These are phyloP conservation scores for Rhodotorula sp. DNA, from an alignment of 1,284 basidiomycete species.

Conservation along the genomic window DNA sequence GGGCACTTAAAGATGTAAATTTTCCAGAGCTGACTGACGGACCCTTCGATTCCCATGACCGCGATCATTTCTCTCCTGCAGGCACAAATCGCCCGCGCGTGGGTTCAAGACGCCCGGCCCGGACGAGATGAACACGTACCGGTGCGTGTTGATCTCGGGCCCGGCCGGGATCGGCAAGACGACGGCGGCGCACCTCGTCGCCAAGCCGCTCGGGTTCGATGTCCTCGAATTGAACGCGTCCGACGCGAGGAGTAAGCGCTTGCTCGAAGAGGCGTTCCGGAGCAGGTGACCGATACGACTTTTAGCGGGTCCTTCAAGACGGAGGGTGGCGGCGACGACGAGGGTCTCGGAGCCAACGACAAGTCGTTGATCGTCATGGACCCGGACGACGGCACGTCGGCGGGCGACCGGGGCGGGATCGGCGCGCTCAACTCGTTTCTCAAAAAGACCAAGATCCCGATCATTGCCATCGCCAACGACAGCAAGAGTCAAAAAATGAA, in stretches of 20 bases:
- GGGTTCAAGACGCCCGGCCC: conserved; percentile 95
- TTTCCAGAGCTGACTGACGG: too few species aligned
- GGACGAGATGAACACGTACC: conserved; percentile 78
- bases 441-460: conserved; percentile 93
- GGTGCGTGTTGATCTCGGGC: conserved; percentile 86
- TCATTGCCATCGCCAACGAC: conserved; percentile 98
- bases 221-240: conserved; percentile 96
- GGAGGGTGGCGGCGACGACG: conserved; percentile 44
- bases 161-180: conserved; percentile 98
- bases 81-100: conserved; percentile 68
- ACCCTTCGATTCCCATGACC: neutral
- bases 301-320: conserved; percentile 76
- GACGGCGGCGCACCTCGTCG: conserved; percentile 89
- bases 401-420: conserved; percentile 89
- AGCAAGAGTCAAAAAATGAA: conserved; percentile 82
- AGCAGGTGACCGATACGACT: conserved; percentile 65
- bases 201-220: conserved; percentile 81
- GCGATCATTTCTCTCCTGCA: conserved; percentile 52
- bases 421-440: conserved; percentile 89
- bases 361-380: conserved; percentile 95
- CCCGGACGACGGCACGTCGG: conserved; percentile 98
- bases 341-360: conserved; percentile 64
- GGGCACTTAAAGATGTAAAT: too few species aligned
- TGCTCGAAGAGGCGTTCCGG: conserved; percentile 68
- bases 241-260: conserved; percentile 92